These are phyloP conservation scores for Inga leiocalycina DNA, from an alignment of 306 rosid genomes.

Conservation along the genomic window DNA sequence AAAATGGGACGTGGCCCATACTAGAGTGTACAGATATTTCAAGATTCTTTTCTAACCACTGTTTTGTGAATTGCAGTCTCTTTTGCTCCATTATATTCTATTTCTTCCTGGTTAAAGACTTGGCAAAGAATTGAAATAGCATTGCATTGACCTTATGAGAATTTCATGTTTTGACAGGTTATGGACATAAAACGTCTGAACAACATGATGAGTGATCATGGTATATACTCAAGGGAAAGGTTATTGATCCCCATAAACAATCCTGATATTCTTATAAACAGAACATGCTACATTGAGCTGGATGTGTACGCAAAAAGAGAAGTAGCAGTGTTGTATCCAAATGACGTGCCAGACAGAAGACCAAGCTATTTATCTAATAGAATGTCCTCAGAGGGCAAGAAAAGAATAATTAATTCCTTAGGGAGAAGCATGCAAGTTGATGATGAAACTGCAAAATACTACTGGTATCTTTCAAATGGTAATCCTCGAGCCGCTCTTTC, in stretches of 20 bases:
- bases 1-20: neutral
- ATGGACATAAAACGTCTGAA: conserved; percentile 84
- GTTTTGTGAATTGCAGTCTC: neutral
- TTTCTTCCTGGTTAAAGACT: neutral
- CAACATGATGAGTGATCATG: conserved; percentile 98
- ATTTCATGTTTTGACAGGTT: conserved; percentile 55
- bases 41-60: neutral
- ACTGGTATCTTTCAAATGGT: conserved; percentile 77
- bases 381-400: conserved; percentile 65
- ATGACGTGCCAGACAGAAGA: conserved; percentile 56
- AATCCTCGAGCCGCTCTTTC: conserved; percentile 89
- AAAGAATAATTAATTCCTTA: conserved; percentile 70
- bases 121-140: conserved; percentile 5
- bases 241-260: conserved; percentile 76
- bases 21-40: neutral
- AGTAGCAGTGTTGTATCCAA: conserved; percentile 81
- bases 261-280: conserved; percentile 59
- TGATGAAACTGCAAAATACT: conserved; percentile 85
- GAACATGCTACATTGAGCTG: conserved; percentile 80
- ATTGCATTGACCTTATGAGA: neutral
- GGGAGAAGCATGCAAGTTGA: conserved; percentile 91
- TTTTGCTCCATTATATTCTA: neutral
- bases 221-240: conserved; percentile 94
- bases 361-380: conserved; percentile 33
- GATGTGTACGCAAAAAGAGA: conserved; percentile 84